A percentile compares a stretch with the other conserved stretches of the same genome.
These are phyloP conservation scores for Boletus tylopilopsis DNA, from an alignment of 768 basidiomycete genomes.

Conservation along the genomic window DNA sequence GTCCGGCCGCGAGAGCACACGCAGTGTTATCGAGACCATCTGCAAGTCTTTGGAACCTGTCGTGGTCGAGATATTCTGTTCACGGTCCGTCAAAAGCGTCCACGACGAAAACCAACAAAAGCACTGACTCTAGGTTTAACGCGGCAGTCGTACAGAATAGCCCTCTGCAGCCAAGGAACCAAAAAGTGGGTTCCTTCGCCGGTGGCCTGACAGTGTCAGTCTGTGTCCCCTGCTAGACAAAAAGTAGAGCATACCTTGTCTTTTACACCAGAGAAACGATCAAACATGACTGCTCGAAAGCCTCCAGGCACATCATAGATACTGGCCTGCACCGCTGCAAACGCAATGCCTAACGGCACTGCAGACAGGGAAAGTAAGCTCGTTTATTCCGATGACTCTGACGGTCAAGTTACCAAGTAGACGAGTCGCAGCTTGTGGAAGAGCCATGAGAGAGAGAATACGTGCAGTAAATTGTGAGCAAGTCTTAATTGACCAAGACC, in stretches of 20 bases:
- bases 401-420: conserved; percentile 40
- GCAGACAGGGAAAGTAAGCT: conserved; percentile 9
- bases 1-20: conserved; percentile 94
- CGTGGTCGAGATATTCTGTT: conserved; percentile 94
- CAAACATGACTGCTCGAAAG: conserved; percentile 96
- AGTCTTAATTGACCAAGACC: neutral
- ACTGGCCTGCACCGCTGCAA: conserved; percentile 46
- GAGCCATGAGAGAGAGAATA: conserved; percentile 39
- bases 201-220: conserved; percentile 54
- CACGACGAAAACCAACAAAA: neutral
- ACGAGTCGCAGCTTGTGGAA: conserved; percentile 46
- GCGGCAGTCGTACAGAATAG: conserved; percentile 95
- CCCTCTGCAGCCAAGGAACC: conserved; percentile 92
- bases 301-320: conserved; percentile 83
- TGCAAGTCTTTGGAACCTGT: conserved; percentile 98
- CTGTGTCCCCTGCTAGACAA: neutral
- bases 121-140: conserved; percentile 88
- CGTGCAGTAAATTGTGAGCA: neutral
- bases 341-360: conserved; percentile 40
- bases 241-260: conserved; percentile 50
- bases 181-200: conserved; percentile 96
- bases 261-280: conserved; percentile 91
- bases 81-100: conserved; percentile 1
- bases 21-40: conserved; percentile 96
- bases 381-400: neutral